Evolutionary conservation across 148 eudicot species (phyloP), one percentile per base, ranked within the genome.

Genomic region (Silene uniflora): DNA sequence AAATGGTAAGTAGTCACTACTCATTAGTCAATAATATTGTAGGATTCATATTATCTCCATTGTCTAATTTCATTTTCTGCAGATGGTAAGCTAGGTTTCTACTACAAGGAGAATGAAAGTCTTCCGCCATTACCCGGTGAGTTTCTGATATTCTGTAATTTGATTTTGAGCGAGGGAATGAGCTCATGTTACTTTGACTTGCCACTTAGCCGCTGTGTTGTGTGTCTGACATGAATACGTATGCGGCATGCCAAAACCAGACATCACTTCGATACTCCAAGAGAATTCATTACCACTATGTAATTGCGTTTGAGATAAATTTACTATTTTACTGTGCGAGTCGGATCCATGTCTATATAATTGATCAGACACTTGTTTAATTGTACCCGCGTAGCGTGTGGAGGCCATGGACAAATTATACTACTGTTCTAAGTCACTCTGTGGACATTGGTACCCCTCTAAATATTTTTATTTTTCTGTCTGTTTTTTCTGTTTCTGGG

Each of bases 1-100:
- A 11, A 91, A 94, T 78, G 97, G 97, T 94, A 67, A 47, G 88
- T 82, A 14, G 56, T 52, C 18, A 52, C 44, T 39, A 39, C 35
- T 39, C 44, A 39, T 5, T 12, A 52, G 56, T 52, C 16, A 13
- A 52, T 52, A 52, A 52, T 13, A 13, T 52, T 52, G 56, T 16
- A 12, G 17, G 17, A 27, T 66, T 52, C 68, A 19, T 27, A 52
- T 74, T 18, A 54, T 13, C 35, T 64, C 39, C 59, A 0, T 70
- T 23, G 58, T 52, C 24, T 64, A 24, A 11, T 76, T 69, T 23
- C 17, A 32, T 52, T 14, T 35, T 49, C 18, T 75, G 65, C 73
- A 94, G 97, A 86, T 79, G 98, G 98, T 49, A 90, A 94, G 88
- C 64, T 91, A 8, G 98, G 98, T 21, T 94, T 91, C 81, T 94